These are phyloP conservation scores for Arxiozyma telluris DNA, from an alignment of 1,139 yeast genomes.

Conservation along the genomic window DNA sequence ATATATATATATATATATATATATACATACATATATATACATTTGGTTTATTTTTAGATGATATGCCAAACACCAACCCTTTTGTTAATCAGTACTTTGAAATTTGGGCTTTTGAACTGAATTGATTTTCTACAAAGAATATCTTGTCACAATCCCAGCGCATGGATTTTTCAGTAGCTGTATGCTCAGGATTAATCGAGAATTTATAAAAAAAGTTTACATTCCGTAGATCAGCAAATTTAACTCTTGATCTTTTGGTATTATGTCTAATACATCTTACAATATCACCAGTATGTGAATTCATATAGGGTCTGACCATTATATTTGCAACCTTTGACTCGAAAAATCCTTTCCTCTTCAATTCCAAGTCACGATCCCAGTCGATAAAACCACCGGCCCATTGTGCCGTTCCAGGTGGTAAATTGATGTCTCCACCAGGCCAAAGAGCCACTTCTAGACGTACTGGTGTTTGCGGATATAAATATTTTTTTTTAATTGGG, in stretches of 20 bases:
- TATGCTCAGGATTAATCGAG: background rate
- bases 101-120: background rate
- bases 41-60: no score
- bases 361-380: constrained; percentile 44
- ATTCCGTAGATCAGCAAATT: background rate
- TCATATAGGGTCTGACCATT: constrained; percentile 1
- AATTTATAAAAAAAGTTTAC: background rate
- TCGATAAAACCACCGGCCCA: constrained; percentile 93
- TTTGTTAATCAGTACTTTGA: background rate
- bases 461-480: constrained; percentile 86
- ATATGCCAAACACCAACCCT: no score
- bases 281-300: background rate
- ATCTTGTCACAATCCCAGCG: constrained; percentile 1
- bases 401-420: constrained; percentile 66
- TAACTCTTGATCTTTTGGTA: background rate
- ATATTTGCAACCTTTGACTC: constrained; percentile 18
- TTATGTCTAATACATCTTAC: background rate
- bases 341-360: constrained; percentile 26
- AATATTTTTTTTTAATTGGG: constrained; percentile 26
- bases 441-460: constrained; percentile 79
- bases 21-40: no score
- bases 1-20: no score
- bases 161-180: background rate
- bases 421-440: constrained; percentile 76
- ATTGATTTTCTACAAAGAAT: no score